These are phyloP conservation scores for Cryphonectria parasitica DNA, from an alignment of 2,329 filamentous ascomycete genomes.

Conservation along the genomic window DNA sequence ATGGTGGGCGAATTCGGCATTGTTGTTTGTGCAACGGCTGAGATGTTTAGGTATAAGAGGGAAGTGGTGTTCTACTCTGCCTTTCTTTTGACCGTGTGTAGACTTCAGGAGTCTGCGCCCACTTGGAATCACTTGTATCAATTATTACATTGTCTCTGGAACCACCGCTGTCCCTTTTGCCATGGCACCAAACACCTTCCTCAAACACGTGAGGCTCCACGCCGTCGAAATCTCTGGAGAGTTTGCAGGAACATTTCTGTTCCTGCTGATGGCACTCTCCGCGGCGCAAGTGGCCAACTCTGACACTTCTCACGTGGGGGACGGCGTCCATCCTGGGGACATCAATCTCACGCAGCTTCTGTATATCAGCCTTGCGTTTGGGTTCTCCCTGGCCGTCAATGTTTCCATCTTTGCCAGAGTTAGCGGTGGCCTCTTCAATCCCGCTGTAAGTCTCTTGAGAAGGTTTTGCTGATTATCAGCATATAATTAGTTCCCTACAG, in stretches of 20 bases:
- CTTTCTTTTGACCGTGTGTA: neutral
- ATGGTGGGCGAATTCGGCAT: neutral
- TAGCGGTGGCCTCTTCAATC: slow-evolving; percentile 29
- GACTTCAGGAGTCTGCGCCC: neutral
- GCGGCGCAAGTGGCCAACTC: slow-evolving; percentile 35
- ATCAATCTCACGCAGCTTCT: slow-evolving; percentile 34
- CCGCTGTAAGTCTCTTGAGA: slow-evolving; percentile 22
- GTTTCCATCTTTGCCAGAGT: slow-evolving; percentile 27
- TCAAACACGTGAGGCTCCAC: slow-evolving; percentile 22
- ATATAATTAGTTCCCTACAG: too few species aligned
- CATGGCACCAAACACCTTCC: slow-evolving; percentile 20
- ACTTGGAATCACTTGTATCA: neutral
- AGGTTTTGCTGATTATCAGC: neutral
- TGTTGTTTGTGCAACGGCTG: neutral
- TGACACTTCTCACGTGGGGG: slow-evolving; percentile 16
- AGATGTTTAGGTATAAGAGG: neutral
- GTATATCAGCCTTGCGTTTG: slow-evolving; percentile 31
- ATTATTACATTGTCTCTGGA: neutral
- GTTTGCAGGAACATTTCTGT: slow-evolving; percentile 28
- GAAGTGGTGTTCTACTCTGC: too few species aligned
- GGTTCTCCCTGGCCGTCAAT: slow-evolving; percentile 27
- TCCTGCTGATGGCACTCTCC: slow-evolving; percentile 27
- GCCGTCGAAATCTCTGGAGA: slow-evolving; percentile 27
- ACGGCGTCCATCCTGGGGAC: slow-evolving; percentile 21
- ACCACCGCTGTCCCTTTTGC: neutral